Evolutionary conservation across 345 rosid genomes (phyloP), one percentile per base, ranked within the genome.

Genomic region (Limnanthes douglasii): DNA sequence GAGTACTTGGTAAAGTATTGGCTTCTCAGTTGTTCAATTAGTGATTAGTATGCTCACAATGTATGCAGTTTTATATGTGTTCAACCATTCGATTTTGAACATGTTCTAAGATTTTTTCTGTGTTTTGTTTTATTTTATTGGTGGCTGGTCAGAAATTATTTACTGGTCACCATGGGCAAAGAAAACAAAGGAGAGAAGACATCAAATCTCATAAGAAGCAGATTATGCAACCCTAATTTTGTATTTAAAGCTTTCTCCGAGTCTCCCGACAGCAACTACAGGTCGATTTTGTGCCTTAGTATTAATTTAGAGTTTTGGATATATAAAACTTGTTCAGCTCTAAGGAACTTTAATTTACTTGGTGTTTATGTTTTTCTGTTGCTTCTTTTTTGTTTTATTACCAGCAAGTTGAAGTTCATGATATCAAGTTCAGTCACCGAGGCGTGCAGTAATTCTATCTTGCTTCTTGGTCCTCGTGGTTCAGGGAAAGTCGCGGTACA

Each of bases 401-500:
- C 9, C 71, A 84, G 86, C 59, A 83, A 83, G 46, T 53, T 88
- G 66, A 84, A 76, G 67, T 84, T 68, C 35, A 50, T 68, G 35
- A 34, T 83, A 17, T 78, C 95, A 4, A 73, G 67, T 50, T 86
- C 97, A 18, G 48, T 86, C 17, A 69, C 69, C 0, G 94, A 73
- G 65, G 73, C 69, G 3, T 79, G 94, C 72, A 90, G 84, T 75
- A 84, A 90, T 49, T 84, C 98, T 2, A 54, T 80, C 55, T 59
- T 86, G 43, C 95, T 86, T 47, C 80, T 90, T 11, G 94, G 98
- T 22, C 86, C 95, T 30, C 94, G 94, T 22, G 92, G 95, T 31
- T 76, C 86, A 6, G 95, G 95, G 25, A 84, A 90, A 61, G 29
- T 48, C 1, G 74, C 92, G n/a, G 97, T 88, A 57, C 39, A 54